phyloP scores from a whole-genome alignment of 2,329 filamentous ascomycete species.

The Aspergillus carbonarius region DNA sequence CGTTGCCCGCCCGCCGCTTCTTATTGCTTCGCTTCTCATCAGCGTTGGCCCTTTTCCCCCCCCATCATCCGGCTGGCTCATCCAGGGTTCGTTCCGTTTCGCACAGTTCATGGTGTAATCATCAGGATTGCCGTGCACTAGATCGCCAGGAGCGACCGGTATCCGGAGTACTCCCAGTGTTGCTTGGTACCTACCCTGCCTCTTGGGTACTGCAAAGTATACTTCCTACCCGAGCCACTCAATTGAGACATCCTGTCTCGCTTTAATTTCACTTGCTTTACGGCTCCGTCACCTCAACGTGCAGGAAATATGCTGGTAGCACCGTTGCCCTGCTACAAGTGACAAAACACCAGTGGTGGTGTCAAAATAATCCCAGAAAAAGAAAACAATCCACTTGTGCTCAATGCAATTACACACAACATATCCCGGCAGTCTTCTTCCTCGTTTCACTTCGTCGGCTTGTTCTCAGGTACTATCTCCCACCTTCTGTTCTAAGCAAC shows the following conservation, averaged over 20 bases:
- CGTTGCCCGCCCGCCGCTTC: not conserved
- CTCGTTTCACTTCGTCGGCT: not conserved
- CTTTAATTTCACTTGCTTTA: not conserved
- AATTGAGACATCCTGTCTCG: slow-evolving; percentile 1
- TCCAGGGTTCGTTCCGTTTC: not conserved
- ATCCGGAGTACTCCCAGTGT: not conserved
- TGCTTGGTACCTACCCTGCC: not conserved
- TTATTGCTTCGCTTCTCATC: not conserved
- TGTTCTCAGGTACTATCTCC: not conserved
- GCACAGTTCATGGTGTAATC: no score
- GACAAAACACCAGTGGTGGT: not conserved
- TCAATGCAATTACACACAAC: not conserved
- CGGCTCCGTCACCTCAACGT: not conserved
- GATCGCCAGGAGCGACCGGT: not conserved
- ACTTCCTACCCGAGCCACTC: not conserved
- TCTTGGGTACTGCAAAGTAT: not conserved
- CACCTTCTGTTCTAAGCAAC: not conserved
- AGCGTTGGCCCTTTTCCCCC: not conserved
- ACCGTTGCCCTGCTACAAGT: not conserved
- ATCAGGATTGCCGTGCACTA: no score
- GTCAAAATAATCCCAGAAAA: not conserved
- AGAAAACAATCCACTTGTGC: not conserved
- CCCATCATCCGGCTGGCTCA: not conserved
- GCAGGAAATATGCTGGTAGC: slow-evolving; percentile 1
- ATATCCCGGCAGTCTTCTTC: not conserved